A percentile compares a stretch with the other conserved stretches of the same genome.
phyloP scores from a whole-genome alignment of 331 rosid species.

The Phaseolus coccineus region DNA sequence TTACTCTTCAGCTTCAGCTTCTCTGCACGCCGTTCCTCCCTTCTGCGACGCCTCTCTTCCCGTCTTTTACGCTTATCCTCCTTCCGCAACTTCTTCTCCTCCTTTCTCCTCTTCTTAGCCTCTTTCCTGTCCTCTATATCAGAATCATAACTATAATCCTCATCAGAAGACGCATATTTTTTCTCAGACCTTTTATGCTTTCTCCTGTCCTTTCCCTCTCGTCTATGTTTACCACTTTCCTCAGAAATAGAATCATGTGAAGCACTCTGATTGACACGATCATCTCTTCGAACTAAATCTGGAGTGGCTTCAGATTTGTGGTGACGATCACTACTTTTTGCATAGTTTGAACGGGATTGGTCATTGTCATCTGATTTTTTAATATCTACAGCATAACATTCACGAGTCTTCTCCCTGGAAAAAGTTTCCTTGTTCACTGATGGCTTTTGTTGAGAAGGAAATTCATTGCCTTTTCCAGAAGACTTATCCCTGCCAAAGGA shows the following conservation, averaged over 20 bases:
- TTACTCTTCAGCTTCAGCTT: conserved; percentile 74
- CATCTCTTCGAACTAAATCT: conserved; percentile 52
- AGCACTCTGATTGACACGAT: conserved; percentile 50
- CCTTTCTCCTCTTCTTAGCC: conserved; percentile 83
- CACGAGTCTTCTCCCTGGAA: conserved; percentile 57
- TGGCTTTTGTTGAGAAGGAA: conserved; percentile 56
- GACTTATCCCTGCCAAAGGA: conserved; percentile 63
- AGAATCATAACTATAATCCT: conserved; percentile 74
- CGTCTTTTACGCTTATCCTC: conserved; percentile 87
- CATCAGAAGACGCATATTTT: conserved; percentile 66
- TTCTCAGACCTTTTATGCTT: conserved; percentile 88
- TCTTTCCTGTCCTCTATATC: conserved; percentile 80
- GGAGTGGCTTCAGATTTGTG: conserved; percentile 49
- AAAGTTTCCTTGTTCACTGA: conserved; percentile 52
- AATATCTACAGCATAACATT: conserved; percentile 52
- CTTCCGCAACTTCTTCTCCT: conserved; percentile 80
- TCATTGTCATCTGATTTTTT: conserved; percentile 61
- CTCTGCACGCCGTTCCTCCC: conserved; percentile 80
- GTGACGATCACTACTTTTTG: conserved; percentile 51
- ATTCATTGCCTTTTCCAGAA: conserved; percentile 54
- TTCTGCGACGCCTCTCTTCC: conserved; percentile 76
- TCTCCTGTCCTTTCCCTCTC: conserved; percentile 66
- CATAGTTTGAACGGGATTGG: conserved; percentile 49
- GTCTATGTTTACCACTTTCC: conserved; percentile 65
- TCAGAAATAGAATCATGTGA: conserved; percentile 68